Evolutionary conservation across 2,329 filamentous ascomycete genomes (phyloP), one percentile per base, ranked within the genome.

Genomic region (Arthroderma uncinatum): DNA sequence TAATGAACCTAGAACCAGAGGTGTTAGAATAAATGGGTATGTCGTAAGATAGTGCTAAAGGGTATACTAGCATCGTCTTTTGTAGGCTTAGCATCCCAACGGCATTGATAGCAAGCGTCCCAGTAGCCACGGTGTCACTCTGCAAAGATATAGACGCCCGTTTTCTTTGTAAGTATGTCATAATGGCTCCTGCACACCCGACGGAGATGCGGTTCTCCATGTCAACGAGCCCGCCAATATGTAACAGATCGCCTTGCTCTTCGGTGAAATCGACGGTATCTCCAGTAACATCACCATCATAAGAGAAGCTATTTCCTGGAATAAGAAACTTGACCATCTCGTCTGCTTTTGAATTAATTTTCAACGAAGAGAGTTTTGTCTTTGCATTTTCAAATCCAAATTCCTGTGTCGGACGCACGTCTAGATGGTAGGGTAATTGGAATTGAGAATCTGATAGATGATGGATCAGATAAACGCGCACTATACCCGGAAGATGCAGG

Each of bases 181-280:
- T 73, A 1, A 97, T 74, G 25, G 91, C 91, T n/a, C 91, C 89
- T 25, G 86, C 87, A 71, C 93, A 97, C 2, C 89, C 87, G 52
- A 95, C 76, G 75, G 89, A 88, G 10, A 87, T 68, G 4, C 72
- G 75, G 64, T 86, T 92, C 2, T 92, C 85, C 56, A 93, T 73
- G 65, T 94, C 84, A 59, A 95, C 79, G 59, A 76, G 81, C 1
- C 86, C 80, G 2, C 85, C 82, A 7, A 94, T 78, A 47, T 82
- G 82, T 63, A 94, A 77, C 6, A 87, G 67, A 58, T 79, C 82
- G 30, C 83, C 82, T 64, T 86, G 82, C 34, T 77, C 75, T 6
- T 78, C 79, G n/a, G 75, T 77, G 56, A 77, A 74, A 2, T 74
- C 74, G 53, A 73, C 63, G 23, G 74, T 70, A 33, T 72, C 70